Evolutionary conservation across 148 eudicot species (phyloP).

Genomic region (Suaeda aralocaspica): DNA sequence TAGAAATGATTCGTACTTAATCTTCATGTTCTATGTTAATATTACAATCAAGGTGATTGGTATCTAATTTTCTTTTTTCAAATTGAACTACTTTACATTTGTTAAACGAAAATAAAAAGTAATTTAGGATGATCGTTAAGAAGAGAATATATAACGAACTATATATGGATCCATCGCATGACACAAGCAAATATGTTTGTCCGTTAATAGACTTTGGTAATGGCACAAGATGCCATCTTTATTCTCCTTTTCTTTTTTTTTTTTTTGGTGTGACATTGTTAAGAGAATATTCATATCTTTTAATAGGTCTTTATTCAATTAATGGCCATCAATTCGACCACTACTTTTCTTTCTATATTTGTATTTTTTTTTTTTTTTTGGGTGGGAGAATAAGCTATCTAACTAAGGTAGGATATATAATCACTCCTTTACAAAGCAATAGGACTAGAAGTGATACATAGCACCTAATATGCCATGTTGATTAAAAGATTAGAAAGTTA

Average conservation of each 20-base stretch:
- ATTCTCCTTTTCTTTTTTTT: not conserved
- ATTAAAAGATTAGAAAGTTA: too few relatives aligned
- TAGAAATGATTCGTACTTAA: too few relatives aligned
- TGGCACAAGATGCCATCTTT: slow-evolving; percentile 12
- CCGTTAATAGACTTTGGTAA: not conserved
- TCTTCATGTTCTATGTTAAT: too few relatives aligned
- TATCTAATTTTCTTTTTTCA: too few relatives aligned
- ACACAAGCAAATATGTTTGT: too few relatives aligned
- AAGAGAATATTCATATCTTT: slow-evolving; percentile 13
- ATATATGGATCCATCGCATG: too few relatives aligned
- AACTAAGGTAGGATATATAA: too few relatives aligned
- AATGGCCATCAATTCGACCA: slow-evolving; percentile 19
- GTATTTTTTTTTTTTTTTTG: not conserved
- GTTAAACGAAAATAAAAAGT: too few relatives aligned
- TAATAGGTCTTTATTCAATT: not conserved
- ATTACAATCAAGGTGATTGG: too few relatives aligned
- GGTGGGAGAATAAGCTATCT: not conserved
- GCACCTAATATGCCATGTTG: slow-evolving; percentile 1
- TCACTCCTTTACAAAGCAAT: not conserved
- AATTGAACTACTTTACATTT: too few relatives aligned
- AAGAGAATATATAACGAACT: slow-evolving; percentile 9
- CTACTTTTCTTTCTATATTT: not conserved
- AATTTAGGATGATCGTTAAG: too few relatives aligned
- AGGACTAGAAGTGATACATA: not conserved
- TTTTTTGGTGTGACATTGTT: slow-evolving; percentile 9